phyloP scores from a whole-genome alignment of 2,329 filamentous ascomycete species.

The Fusarium sororula region DNA sequence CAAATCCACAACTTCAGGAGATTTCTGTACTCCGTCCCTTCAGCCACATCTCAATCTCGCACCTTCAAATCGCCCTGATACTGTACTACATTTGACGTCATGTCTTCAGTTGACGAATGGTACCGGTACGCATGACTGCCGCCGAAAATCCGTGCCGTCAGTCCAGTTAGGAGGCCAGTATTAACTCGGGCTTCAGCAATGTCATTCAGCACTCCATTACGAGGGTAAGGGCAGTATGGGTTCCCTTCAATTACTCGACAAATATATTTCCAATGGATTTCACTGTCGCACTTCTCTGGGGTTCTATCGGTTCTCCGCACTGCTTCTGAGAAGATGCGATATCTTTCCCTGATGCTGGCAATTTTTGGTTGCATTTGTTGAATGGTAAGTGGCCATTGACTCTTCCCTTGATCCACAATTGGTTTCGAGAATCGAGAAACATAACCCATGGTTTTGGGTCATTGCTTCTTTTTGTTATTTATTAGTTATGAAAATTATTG shows the following conservation, averaged over 20 bases:
- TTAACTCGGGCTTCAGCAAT: neutral
- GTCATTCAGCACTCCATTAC: neutral
- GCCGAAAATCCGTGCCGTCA: neutral
- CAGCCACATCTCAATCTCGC: neutral
- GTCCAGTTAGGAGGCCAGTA: too few relatives aligned
- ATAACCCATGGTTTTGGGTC: neutral
- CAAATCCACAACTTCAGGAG: neutral
- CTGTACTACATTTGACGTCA: neutral
- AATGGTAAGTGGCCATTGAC: neutral
- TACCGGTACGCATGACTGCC: neutral
- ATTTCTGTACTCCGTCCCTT: neutral
- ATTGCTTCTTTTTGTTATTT: neutral
- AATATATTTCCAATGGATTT: neutral
- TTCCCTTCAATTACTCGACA: neutral
- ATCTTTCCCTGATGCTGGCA: neutral
- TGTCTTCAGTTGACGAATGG: neutral
- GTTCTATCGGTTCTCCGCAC: neutral
- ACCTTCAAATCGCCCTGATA: neutral
- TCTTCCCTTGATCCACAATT: slow-evolving; percentile 4
- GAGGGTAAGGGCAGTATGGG: neutral
- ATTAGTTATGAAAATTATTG: neutral
- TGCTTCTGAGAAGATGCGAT: neutral
- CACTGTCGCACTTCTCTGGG: too few relatives aligned
- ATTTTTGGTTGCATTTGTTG: neutral
- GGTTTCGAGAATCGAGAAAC: slow-evolving; percentile 12